Evolutionary conservation across 306 rosid genomes (phyloP).

Genomic region (Malus orientalis): DNA sequence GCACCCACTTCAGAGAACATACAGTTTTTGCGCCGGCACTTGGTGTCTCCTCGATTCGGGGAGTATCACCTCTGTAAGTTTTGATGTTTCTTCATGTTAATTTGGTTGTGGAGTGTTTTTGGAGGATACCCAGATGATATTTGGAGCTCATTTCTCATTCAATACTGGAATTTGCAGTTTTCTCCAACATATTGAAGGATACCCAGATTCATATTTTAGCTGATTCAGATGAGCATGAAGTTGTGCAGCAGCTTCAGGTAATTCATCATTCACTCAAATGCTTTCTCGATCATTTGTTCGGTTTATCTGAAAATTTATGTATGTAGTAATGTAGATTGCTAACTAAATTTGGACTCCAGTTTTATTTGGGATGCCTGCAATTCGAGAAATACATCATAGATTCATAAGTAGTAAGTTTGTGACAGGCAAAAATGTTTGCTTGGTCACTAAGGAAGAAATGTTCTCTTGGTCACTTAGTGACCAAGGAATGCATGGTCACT

Average conservation of each 20-base stretch:
- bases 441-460: background rate
- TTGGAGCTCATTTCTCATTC: conserved; percentile 43
- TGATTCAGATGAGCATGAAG: conserved; percentile 94
- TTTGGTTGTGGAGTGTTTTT: background rate
- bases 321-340: background rate
- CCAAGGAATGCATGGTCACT: background rate
- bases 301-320: background rate
- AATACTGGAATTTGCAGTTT: conserved; percentile 63
- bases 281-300: background rate
- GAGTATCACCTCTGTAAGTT: conserved; percentile 90
- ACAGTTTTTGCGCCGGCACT: conserved; percentile 69
- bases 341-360: background rate
- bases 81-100: background rate
- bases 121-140: conserved; percentile 4
- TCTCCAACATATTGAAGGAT: conserved; percentile 97
- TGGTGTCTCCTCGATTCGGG: conserved; percentile 82
- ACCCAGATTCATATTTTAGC: conserved; percentile 83
- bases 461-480: too few species aligned
- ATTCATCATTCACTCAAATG: conserved; percentile 10
- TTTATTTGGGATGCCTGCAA: background rate
- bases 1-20: conserved; percentile 81
- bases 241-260: conserved; percentile 95
- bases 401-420: background rate
- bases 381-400: background rate
- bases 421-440: background rate